Evolutionary conservation across 1,139 yeast species (phyloP).

Genomic region (Candida tunisiensis): DNA sequence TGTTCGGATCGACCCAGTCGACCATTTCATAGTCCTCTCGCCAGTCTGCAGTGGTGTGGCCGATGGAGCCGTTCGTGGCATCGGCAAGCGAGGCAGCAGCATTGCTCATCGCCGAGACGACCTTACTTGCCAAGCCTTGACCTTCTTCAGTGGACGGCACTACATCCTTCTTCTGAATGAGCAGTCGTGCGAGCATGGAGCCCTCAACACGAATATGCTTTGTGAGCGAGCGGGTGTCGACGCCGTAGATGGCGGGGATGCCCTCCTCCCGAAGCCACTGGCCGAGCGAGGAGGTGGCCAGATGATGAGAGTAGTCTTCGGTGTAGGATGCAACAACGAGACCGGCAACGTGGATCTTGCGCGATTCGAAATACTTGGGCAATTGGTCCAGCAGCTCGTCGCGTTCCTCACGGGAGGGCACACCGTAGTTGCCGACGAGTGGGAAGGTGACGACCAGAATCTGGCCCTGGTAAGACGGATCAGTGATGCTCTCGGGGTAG

Average conservation of each 20-base stretch:
- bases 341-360: conserved; percentile 89
- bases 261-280: conserved; percentile 86
- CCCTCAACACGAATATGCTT: conserved; percentile 87
- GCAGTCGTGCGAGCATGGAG: conserved; percentile 76
- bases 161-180: conserved; percentile 38
- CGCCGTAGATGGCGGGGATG: conserved; percentile 94
- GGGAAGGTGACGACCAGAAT: conserved; percentile 95
- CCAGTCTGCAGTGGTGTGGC: conserved; percentile 44
- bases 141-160: conserved; percentile 13
- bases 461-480: conserved; percentile 98
- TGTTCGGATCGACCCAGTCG: conserved; percentile 89
- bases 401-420: conserved; percentile 67
- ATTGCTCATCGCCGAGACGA: conserved; percentile 1
- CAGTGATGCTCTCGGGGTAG: conserved; percentile 95
- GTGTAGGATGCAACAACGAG: conserved; percentile 95
- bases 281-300: conserved; percentile 86
- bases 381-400: conserved; percentile 63
- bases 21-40: conserved; percentile 49
- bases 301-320: conserved; percentile 84
- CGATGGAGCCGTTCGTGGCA: conserved; percentile 17
- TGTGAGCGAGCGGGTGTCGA: conserved; percentile 91
- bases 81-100: too few species aligned
- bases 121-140: too few species aligned
- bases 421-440: conserved; percentile 97
- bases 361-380: conserved; percentile 89